These are phyloP conservation scores for Termitomyces sp. DNA, from an alignment of 768 basidiomycete genomes.

Conservation along the genomic window DNA sequence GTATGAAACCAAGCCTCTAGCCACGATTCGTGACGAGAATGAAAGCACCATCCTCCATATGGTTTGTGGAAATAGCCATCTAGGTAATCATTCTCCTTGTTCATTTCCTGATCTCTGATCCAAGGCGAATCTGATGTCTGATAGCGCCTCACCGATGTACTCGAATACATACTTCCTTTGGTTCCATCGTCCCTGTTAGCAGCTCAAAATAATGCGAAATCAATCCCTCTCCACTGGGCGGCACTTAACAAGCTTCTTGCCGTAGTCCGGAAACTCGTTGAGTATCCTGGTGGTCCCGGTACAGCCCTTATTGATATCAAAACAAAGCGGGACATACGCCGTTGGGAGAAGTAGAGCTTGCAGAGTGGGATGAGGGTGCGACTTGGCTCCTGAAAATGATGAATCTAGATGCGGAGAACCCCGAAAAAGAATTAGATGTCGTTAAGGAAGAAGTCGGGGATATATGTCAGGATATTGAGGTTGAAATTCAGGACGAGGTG, in stretches of 20 bases:
- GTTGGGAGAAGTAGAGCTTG: conserved; percentile 77
- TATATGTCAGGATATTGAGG: conserved; percentile 44
- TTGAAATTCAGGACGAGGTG: conserved; percentile 70
- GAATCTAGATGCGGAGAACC: conserved; percentile 52
- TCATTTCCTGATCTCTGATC: conserved; percentile 6
- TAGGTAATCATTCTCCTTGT: conserved; percentile 45
- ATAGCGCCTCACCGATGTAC: conserved; percentile 59
- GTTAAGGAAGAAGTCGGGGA: conserved; percentile 31
- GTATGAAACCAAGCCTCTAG: conserved; percentile 48
- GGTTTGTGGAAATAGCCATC: conserved; percentile 85
- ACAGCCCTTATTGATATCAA: conserved; percentile 69
- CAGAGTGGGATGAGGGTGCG: conserved; percentile 80
- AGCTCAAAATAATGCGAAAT: conserved; percentile 62
- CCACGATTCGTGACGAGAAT: conserved; percentile 60
- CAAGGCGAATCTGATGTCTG: conserved; percentile 32
- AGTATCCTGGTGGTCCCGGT: conserved; percentile 53
- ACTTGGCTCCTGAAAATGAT: conserved; percentile 80
- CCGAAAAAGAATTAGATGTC: conserved; percentile 28
- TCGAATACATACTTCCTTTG: conserved; percentile 68
- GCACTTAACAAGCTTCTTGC: conserved; percentile 75
- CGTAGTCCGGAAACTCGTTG: conserved; percentile 54
- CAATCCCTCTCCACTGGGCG: conserved; percentile 92
- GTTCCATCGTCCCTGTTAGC: conserved; percentile 50
- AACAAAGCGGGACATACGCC: conserved; percentile 70
- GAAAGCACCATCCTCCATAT: conserved; percentile 84